Conservation (phyloP, 805 yeast species). For the Yarrowia divulgata region DNA sequence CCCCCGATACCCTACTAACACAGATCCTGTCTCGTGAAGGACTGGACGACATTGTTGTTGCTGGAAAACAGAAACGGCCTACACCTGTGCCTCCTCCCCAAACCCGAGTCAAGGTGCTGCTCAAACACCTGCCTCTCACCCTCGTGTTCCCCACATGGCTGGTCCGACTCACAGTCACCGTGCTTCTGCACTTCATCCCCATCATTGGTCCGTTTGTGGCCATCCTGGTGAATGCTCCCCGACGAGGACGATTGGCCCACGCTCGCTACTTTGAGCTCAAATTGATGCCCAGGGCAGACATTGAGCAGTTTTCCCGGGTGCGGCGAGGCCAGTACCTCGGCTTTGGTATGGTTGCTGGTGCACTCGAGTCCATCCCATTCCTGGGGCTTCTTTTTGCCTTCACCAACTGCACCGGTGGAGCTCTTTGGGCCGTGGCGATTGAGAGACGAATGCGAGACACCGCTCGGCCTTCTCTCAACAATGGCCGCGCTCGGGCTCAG, state of each 20-base stretch:
- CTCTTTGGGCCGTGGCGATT: conserved; percentile 51
- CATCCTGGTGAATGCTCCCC: conserved; percentile 60
- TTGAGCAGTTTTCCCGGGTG: conserved; percentile 47
- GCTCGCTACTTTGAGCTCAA: conserved; percentile 64
- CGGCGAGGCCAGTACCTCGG: conserved; percentile 49
- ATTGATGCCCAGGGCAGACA: conserved; percentile 57
- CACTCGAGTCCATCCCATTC: conserved; percentile 51
- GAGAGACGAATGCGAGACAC: conserved; percentile 42
- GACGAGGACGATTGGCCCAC: conserved; percentile 61
- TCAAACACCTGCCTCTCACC: conserved; percentile 52
- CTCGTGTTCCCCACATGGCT: conserved; percentile 56
- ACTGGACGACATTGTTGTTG: conserved; percentile 55
- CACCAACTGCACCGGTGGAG: conserved; percentile 52
- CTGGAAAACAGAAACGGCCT: conserved; percentile 51
- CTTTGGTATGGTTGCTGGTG: conserved; percentile 51
- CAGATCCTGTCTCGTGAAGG: conserved; percentile 55
- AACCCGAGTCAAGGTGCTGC: conserved; percentile 47
- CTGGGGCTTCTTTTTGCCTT: conserved; percentile 51
- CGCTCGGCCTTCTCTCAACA: conserved; percentile 21
- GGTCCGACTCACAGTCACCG: conserved; percentile 50
- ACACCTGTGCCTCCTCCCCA: conserved; percentile 45
- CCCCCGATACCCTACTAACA: background rate
- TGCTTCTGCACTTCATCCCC: conserved; percentile 60
- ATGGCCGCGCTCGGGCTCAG: conserved; percentile 10
- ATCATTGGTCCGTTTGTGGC: conserved; percentile 64